phyloP scores from a whole-genome alignment of 495 filamentous ascomycete species.

The Penicillium pancosmium region DNA sequence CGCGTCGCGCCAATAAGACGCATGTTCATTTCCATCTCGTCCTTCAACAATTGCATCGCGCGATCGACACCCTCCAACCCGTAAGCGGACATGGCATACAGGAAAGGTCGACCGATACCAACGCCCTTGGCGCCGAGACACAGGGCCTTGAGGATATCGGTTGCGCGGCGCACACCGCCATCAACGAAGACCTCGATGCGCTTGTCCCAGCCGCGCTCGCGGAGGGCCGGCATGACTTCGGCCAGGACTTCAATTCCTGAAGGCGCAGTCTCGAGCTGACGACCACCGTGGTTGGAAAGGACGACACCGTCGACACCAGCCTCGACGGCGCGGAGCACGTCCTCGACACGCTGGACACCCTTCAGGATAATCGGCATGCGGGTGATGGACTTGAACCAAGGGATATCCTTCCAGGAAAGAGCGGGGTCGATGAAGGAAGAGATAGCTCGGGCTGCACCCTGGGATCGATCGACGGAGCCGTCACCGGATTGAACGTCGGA shows the following conservation, averaged over 20 bases:
- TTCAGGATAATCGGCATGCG: slow-evolving; percentile 97
- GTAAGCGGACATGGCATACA: slow-evolving; percentile 96
- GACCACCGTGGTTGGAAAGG: slow-evolving; percentile 93
- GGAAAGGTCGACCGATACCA: slow-evolving; percentile 91
- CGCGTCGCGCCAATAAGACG: slow-evolving; percentile 78
- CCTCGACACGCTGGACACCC: slow-evolving; percentile 94
- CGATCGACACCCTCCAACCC: slow-evolving; percentile 84
- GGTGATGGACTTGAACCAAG: slow-evolving; percentile 91
- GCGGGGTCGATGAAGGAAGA: slow-evolving; percentile 93
- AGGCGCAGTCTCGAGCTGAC: slow-evolving; percentile 92
- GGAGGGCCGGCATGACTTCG: slow-evolving; percentile 93
- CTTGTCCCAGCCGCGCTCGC: slow-evolving; percentile 77
- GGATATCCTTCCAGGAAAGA: slow-evolving; percentile 90
- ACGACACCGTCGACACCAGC: slow-evolving; percentile 88
- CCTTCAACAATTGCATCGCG: slow-evolving; percentile 93
- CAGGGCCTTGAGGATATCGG: slow-evolving; percentile 94
- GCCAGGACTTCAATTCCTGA: slow-evolving; percentile 93
- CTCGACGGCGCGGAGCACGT: slow-evolving; percentile 85
- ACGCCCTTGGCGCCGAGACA: slow-evolving; percentile 92
- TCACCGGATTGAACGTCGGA: slow-evolving; percentile 77
- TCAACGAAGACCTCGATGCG: slow-evolving; percentile 91
- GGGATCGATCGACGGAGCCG: slow-evolving; percentile 73
- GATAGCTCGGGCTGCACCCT: slow-evolving; percentile 91
- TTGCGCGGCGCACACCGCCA: slow-evolving; percentile 85
- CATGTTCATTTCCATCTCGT: slow-evolving; percentile 99